Evolutionary conservation across 2,329 filamentous ascomycete species (phyloP).

Genomic region (Apiospora saccharicola): DNA sequence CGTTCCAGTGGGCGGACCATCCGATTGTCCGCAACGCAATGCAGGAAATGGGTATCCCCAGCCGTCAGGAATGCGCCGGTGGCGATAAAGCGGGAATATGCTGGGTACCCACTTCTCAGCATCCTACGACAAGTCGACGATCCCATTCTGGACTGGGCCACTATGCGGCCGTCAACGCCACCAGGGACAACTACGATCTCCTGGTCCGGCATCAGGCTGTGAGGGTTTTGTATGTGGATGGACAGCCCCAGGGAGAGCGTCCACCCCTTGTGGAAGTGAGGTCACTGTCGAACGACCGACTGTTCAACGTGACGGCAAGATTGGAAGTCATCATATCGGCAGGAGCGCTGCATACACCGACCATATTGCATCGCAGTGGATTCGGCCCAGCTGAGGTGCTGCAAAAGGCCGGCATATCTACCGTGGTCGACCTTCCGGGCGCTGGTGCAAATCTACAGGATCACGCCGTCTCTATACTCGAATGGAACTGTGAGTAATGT

Average conservation of each 20-base stretch:
- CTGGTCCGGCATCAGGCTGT: constrained; percentile 41
- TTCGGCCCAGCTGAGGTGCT: constrained; percentile 49
- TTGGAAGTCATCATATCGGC: constrained; percentile 49
- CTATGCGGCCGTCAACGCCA: constrained; percentile 37
- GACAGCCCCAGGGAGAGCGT: not conserved
- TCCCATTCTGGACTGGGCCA: constrained; percentile 44
- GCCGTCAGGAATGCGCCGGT: constrained; percentile 37
- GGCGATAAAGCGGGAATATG: constrained; percentile 44
- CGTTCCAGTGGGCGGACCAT: constrained; percentile 42
- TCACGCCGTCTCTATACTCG: constrained; percentile 37
- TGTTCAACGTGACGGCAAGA: constrained; percentile 36
- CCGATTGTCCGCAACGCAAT: constrained; percentile 33
- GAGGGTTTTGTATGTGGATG: constrained; percentile 32
- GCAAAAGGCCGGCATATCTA: constrained; percentile 43
- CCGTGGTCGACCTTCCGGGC: constrained; percentile 50
- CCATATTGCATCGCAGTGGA: constrained; percentile 53
- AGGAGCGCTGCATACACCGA: constrained; percentile 46
- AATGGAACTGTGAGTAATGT: constrained; percentile 10
- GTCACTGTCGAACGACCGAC: not conserved
- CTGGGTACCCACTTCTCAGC: constrained; percentile 41
- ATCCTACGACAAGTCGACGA: constrained; percentile 39
- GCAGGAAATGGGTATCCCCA: constrained; percentile 38
- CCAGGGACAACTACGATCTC: constrained; percentile 37
- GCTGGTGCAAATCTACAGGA: constrained; percentile 54
- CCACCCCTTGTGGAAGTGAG: constrained; percentile 19